These are phyloP conservation scores for Suillus clintonianus DNA, from an alignment of 768 basidiomycete species.

Conservation along the genomic window DNA sequence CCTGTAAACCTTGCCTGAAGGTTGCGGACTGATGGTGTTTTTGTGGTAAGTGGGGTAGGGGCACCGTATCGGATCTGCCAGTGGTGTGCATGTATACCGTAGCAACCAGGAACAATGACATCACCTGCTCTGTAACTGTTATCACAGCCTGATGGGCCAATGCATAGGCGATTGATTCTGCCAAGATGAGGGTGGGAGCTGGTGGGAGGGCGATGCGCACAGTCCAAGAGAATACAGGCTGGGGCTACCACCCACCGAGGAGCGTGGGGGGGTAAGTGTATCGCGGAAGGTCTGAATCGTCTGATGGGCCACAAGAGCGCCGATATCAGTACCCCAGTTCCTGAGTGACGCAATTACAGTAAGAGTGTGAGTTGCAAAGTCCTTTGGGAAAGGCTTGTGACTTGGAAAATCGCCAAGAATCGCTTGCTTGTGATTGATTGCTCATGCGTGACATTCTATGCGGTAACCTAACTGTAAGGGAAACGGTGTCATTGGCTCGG, in stretches of 20 bases:
- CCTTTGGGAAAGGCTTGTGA: constrained; percentile 9
- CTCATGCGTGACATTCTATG: constrained; percentile 14
- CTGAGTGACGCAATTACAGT: constrained; percentile 19
- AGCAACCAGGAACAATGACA: constrained; percentile 15
- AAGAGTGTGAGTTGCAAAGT: constrained; percentile 12
- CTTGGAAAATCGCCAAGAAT: constrained; percentile 14
- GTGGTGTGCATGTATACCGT: constrained; percentile 9
- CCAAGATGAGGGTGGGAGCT: not conserved
- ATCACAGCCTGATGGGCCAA: not conserved
- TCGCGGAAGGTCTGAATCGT: not conserved
- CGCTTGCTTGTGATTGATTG: constrained; percentile 10
- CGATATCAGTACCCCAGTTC: constrained; percentile 29
- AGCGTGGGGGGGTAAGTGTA: not conserved
- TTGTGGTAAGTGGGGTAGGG: not conserved
- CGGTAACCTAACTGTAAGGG: not conserved
- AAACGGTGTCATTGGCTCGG: not conserved
- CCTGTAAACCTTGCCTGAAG: not conserved
- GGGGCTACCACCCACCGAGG: not conserved
- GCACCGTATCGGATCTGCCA: not conserved
- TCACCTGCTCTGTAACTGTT: not conserved
- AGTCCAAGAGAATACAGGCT: not conserved
- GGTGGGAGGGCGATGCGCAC: not conserved
- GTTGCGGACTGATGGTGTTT: not conserved
- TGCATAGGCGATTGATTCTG: not conserved
- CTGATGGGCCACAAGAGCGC: constrained; percentile 6